A percentile compares a stretch with the other conserved stretches of the same genome.
phyloP scores from a whole-genome alignment of 768 basidiomycete genomes.

The Crucibulum laeve region DNA sequence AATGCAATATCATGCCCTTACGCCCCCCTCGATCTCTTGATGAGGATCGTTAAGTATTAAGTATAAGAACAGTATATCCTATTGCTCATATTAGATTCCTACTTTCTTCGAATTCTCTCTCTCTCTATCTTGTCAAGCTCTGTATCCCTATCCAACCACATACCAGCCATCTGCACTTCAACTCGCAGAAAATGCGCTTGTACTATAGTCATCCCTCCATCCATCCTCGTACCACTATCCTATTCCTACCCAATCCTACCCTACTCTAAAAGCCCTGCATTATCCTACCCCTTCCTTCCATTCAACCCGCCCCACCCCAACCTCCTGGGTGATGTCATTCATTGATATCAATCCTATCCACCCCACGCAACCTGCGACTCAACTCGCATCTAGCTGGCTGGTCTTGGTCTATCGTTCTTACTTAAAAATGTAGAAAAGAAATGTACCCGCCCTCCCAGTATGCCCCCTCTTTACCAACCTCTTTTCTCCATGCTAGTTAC shows the following conservation, averaged over 20 bases:
- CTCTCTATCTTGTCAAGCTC: slow-evolving; percentile 13
- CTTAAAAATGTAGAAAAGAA: background rate
- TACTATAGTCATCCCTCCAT: background rate
- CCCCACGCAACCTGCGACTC: slow-evolving; percentile 23
- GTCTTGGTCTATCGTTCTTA: background rate
- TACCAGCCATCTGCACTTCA: slow-evolving; percentile 38
- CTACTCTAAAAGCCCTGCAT: background rate
- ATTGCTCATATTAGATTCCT: background rate
- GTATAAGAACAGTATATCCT: too few species aligned
- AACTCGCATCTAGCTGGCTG: slow-evolving; percentile 27
- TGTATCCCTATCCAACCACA: slow-evolving; percentile 5
- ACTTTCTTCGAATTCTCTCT: slow-evolving; percentile 5
- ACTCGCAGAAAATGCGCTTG: slow-evolving; percentile 32
- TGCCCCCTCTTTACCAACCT: background rate
- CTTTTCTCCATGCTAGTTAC: background rate
- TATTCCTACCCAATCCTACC: background rate
- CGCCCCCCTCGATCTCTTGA: too few species aligned
- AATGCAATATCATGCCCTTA: too few species aligned
- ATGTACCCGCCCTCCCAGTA: background rate
- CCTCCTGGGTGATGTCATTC: slow-evolving; percentile 1
- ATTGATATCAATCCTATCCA: background rate
- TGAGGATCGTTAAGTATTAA: too few species aligned
- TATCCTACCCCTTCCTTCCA: background rate
- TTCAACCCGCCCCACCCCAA: background rate
- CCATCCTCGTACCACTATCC: slow-evolving; percentile 2